Conservation (phyloP, 345 rosid genomes). For the Bretschneidera sinensis region DNA sequence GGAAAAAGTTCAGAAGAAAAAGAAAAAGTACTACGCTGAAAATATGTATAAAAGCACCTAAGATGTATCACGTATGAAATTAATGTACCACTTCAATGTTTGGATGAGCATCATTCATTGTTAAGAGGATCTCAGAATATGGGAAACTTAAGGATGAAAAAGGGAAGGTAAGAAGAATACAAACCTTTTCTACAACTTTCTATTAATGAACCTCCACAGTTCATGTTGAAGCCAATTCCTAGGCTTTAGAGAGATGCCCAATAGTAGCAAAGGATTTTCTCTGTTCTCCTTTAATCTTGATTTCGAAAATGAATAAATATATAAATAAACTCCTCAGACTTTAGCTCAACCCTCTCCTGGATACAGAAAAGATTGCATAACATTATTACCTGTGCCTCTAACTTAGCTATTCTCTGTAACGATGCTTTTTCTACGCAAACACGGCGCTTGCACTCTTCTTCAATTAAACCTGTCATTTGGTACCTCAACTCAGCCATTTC, state of each 20-base stretch:
- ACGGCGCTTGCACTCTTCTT: conserved; percentile 85
- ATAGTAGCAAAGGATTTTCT: conserved; percentile 16
- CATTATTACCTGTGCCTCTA: conserved; percentile 60
- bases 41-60: too few relatives aligned
- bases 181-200: conserved; percentile 14
- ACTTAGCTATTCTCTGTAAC: conserved; percentile 74
- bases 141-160: too few relatives aligned
- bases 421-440: conserved; percentile 76
- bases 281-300: conserved; percentile 37
- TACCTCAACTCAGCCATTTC: conserved; percentile 97
- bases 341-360: neutral
- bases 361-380: conserved; percentile 1
- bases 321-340: conserved; percentile 5
- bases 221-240: conserved; percentile 20
- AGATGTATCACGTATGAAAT: too few relatives aligned
- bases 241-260: conserved; percentile 22
- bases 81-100: too few relatives aligned
- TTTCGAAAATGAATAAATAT: conserved; percentile 5
- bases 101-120: too few relatives aligned
- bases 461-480: conserved; percentile 76
- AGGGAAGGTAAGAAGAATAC: neutral
- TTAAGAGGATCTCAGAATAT: too few relatives aligned
- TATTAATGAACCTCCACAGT: conserved; percentile 4
- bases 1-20: neutral
- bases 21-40: neutral